Evolutionary conservation across 331 rosid genomes (phyloP).

Genomic region (Acacia concinna): DNA sequence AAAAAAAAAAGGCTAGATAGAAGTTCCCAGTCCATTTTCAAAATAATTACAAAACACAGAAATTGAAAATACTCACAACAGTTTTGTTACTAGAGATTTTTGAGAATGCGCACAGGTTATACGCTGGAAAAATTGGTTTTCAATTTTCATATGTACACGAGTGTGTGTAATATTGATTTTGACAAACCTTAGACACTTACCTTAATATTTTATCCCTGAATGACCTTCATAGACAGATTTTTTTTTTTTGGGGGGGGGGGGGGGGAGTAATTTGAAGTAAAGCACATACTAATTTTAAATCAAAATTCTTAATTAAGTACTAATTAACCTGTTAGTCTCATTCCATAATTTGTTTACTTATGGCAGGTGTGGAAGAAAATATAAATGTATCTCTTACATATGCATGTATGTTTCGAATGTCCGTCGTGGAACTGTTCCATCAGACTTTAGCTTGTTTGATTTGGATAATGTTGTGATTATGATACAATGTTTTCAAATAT

Average conservation of each 20-base stretch:
- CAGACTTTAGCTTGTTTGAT: background rate
- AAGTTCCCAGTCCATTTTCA: background rate
- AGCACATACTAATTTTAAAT: background rate
- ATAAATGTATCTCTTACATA: background rate
- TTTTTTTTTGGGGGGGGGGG: too few relatives aligned
- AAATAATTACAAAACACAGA: background rate
- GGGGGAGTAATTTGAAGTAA: background rate
- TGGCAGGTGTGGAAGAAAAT: constrained; percentile 5
- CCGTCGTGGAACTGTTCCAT: background rate
- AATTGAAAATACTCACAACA: background rate
- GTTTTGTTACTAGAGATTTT: background rate
- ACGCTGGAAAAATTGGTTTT: background rate
- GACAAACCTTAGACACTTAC: background rate
- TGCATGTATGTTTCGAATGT: background rate
- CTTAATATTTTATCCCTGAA: background rate
- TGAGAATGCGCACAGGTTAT: background rate
- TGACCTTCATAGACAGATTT: background rate
- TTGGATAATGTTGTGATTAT: background rate
- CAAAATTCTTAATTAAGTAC: background rate
- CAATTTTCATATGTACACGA: background rate
- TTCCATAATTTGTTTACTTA: background rate
- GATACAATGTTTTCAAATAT: background rate
- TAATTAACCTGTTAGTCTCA: background rate
- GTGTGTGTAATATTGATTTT: background rate
- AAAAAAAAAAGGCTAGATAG: background rate